A percentile compares a stretch with the other conserved stretches of the same genome.
Conservation (phyloP, 257 asterid genomes). For the Scutellaria minor region DNA sequence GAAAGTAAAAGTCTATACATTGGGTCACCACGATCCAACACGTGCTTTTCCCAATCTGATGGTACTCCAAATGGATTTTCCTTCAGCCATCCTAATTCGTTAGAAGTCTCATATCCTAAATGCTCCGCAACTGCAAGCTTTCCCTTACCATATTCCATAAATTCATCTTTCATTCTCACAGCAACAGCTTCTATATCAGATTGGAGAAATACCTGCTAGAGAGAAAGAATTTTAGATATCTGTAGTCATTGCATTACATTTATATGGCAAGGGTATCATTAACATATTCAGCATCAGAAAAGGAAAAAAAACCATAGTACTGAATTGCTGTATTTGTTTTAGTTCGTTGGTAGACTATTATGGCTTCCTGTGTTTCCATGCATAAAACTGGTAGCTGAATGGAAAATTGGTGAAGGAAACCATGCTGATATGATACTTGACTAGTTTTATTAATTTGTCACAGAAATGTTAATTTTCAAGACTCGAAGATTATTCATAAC, state of each 20-base stretch:
- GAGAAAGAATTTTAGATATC: background rate
- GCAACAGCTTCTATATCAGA: constrained; percentile 87
- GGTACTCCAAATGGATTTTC: constrained; percentile 85
- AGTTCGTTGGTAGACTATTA: background rate
- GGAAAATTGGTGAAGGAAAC: constrained; percentile 2
- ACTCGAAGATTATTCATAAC: too few species aligned
- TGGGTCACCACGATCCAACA: constrained; percentile 70
- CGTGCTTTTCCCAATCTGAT: constrained; percentile 94
- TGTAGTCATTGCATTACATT: constrained; percentile 1
- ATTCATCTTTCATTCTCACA: constrained; percentile 72
- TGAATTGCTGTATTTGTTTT: constrained; percentile 8
- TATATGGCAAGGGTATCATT: background rate
- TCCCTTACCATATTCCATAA: constrained; percentile 65
- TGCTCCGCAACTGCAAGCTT: constrained; percentile 50
- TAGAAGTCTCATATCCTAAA: constrained; percentile 24
- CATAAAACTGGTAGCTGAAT: background rate
- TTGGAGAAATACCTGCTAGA: constrained; percentile 79
- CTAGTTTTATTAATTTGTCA: too few species aligned
- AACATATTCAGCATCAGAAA: background rate
- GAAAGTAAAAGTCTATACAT: constrained; percentile 81
- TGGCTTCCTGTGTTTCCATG: background rate
- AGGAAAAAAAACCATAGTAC: constrained; percentile 7
- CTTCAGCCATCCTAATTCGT: constrained; percentile 55
- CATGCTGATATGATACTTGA: background rate
- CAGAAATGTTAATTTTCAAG: too few species aligned